Base-by-base conservation (phyloP, 106 monocot species). In the Acanthochlamys bracteata region DNA sequence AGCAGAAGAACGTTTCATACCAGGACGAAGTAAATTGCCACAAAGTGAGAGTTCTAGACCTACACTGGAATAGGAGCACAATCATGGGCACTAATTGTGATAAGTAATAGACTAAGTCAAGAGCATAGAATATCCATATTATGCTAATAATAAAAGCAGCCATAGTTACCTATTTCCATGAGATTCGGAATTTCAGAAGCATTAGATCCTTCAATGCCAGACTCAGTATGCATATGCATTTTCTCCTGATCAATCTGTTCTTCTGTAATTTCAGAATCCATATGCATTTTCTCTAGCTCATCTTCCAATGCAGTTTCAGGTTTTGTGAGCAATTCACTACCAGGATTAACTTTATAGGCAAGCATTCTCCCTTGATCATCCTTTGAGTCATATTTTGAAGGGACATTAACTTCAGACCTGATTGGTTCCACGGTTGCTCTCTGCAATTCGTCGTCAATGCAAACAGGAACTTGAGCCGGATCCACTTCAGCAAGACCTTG, bases 1-100 rank as follows among this genome's bases (percentile, higher is more conserved):
- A 53, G 90, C 95, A 67, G 87, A 75, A 57, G 20, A 67, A 16
- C 53, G 61, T 11, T 82, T 84, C 84, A 96, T 88, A 42, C 88
- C 80, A 70, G 90, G 64, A 20, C 40, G 70, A 60, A 96, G 53
- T 64, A 91, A 64, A 64, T 85, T 80, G 23, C 84, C 90, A 76
- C 90, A 96, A 20, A 91, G 84, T 25, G 95, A 96, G 55, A 96
- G 71, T 64, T 88, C 88, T 65, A 87, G 80, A 71, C 95, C 95
- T 94, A 68, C 20, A 49, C 49, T 49, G 49, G 49, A 49, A 49
- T 49, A 49, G 49, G 64, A 67, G 42, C 33, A 33, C 33, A 3
- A 33, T 33, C 33, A 33, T 33, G 33, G 33, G 33, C 33, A 33
- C 6, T n/a, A 1, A 33, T 33, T 6, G 6, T 33, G 33, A 33